Evolutionary conservation across 345 rosid species (phyloP).

Genomic region (Ceriops zippeliana): DNA sequence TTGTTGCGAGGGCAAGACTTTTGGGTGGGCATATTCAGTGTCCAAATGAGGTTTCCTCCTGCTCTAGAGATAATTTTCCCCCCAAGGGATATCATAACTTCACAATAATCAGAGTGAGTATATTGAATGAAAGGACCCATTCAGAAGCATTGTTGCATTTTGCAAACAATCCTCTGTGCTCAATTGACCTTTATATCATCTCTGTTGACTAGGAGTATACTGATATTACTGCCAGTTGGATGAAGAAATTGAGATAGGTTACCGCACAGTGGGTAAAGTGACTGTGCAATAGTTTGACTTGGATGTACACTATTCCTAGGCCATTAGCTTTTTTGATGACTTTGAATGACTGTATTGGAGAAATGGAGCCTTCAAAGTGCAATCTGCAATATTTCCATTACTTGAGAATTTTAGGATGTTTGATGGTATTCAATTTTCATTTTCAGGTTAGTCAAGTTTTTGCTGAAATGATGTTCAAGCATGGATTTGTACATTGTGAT

Average conservation of each 20-base stretch:
- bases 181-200: neutral
- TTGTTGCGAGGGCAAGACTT: neutral
- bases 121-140: neutral
- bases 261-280: no score
- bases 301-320: neutral
- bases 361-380: neutral
- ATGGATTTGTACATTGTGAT: conserved; percentile 96
- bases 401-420: conserved; percentile 1
- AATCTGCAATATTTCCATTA: neutral
- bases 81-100: no score
- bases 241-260: neutral
- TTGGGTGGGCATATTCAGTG: neutral
- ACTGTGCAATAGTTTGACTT: neutral
- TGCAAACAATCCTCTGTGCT: neutral
- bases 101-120: neutral
- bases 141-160: neutral
- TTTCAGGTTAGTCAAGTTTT: conserved; percentile 79
- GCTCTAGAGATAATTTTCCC: no score
- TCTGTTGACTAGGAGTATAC: neutral
- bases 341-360: no score
- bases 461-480: conserved; percentile 97
- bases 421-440: conserved; percentile 3
- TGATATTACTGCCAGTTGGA: no score
- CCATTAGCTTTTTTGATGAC: neutral
- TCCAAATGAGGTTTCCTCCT: no score